These are phyloP conservation scores for Pisolithus thermaeus DNA, from an alignment of 1,284 basidiomycete genomes.

Conservation along the genomic window DNA sequence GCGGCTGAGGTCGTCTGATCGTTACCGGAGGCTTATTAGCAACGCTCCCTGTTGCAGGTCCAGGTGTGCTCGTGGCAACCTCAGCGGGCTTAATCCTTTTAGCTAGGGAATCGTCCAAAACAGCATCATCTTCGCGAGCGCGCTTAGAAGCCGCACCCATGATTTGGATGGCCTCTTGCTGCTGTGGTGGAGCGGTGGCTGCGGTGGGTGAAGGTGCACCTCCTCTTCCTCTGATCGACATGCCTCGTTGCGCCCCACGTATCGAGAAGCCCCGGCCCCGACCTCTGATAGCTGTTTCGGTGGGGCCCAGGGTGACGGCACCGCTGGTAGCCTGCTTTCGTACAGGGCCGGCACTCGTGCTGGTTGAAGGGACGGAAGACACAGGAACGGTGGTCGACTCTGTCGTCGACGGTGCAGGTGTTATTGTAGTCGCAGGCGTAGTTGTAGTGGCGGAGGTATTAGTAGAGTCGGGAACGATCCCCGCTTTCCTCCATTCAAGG, in stretches of 20 bases:
- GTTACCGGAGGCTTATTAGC: conserved; percentile 28
- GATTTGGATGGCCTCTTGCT: conserved; percentile 44
- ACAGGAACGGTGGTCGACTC: conserved; percentile 7
- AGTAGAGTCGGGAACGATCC: conserved; percentile 35
- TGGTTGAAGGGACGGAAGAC: no score
- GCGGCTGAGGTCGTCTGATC: conserved; percentile 26
- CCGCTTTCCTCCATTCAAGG: conserved; percentile 46
- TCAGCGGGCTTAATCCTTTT: conserved; percentile 63
- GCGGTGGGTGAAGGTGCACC: conserved; percentile 27
- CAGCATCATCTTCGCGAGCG: conserved; percentile 52
- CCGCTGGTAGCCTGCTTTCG: conserved; percentile 24
- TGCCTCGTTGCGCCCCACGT: conserved; percentile 8
- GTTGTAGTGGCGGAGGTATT: conserved; percentile 18
- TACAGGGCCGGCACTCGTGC: background rate
- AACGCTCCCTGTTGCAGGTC: background rate
- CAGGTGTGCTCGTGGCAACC: background rate
- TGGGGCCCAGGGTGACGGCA: conserved; percentile 17
- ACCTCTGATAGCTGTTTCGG: conserved; percentile 20
- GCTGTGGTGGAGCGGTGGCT: conserved; percentile 15
- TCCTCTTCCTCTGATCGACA: conserved; percentile 38
- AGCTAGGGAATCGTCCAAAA: conserved; percentile 54
- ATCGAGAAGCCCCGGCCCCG: conserved; percentile 32
- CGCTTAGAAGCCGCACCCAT: conserved; percentile 66
- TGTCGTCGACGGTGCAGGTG: conserved; percentile 14
- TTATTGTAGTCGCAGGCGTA: conserved; percentile 17